Evolutionary conservation across 495 filamentous ascomycete species (phyloP), one percentile per base, ranked within the genome.

Genomic region (Penicillium fimorum): DNA sequence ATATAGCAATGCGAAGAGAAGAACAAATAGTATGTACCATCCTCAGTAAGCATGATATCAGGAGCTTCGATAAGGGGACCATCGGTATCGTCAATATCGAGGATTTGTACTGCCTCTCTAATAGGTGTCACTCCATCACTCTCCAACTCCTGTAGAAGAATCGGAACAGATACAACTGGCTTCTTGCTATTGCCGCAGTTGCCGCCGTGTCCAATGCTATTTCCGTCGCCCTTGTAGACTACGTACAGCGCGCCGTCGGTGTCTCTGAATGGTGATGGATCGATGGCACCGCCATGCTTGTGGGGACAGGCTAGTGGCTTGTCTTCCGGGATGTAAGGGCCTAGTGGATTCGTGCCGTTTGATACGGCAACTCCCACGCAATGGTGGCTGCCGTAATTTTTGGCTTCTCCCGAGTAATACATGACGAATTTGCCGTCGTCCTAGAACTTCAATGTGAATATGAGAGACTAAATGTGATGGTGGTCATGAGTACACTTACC

Each of bases 1-100:
- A 68, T 72, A 59, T 73, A 85, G 61, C 77, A 83, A 53, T 83
- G 79, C 7, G 76, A 79, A 32, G 80, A 83, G 70, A 83, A 87
- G 61, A 85, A 84, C 13, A 87, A 72, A 56, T 81, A 76, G 63
- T 80, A 86, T 17, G 72, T 71, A 15, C 79, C 81, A 20, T 75
- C 61, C 5, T 64, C 61, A 17, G 67, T 68, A 50, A 71, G 70
- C 30, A 80, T 70, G 57, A 87, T 58, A 17, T 75, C 63, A 1
- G 84, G 84, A 12, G 82, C 85, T 67, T 87, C 84, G 13, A 87
- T 76, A 0, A 86, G 62, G 17, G 81, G 81, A 4, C 82, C 82
- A 58, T 86, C 84, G 15, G 60, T 61, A n/a, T 74, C 64, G n/a
- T 62, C 69, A 35, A 82, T 77, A 53, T 81, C 74, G 37, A 87